Evolutionary conservation across 306 rosid species (phyloP).

Genomic region (Hippophae rhamnoides): DNA sequence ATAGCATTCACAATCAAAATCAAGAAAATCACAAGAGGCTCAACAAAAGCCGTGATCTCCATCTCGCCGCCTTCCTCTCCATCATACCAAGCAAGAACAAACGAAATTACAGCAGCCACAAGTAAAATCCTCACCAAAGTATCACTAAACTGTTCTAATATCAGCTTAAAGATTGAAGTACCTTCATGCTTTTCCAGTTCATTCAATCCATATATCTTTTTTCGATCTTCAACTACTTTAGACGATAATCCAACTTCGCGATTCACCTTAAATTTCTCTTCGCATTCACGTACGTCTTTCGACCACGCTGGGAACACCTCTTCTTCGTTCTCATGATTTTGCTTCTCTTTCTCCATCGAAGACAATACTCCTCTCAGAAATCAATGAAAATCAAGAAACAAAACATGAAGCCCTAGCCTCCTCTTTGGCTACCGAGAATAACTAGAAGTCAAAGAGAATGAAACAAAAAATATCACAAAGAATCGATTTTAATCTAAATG

Average conservation of each 20-base stretch:
- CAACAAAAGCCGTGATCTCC: slow-evolving; percentile 46
- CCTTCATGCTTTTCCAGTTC: slow-evolving; percentile 85
- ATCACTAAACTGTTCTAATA: slow-evolving; percentile 78
- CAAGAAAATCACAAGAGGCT: slow-evolving; percentile 44
- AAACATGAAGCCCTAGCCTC: no score
- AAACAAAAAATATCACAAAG: no score
- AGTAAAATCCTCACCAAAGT: slow-evolving; percentile 78
- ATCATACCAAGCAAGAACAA: slow-evolving; percentile 76
- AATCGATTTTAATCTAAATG: no score
- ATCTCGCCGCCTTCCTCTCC: slow-evolving; percentile 50
- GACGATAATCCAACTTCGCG: slow-evolving; percentile 36
- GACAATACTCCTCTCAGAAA: no score
- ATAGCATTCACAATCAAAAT: slow-evolving; percentile 48
- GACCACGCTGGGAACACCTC: slow-evolving; percentile 61
- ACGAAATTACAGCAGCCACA: slow-evolving; percentile 76
- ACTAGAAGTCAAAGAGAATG: no score
- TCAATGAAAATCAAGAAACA: no score
- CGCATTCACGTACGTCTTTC: slow-evolving; percentile 55
- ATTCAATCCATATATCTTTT: slow-evolving; percentile 51
- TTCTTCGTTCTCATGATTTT: slow-evolving; percentile 34
- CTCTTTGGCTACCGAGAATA: no score
- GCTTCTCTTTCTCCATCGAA: slow-evolving; percentile 37
- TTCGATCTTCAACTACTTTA: slow-evolving; percentile 44
- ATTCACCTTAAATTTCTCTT: slow-evolving; percentile 48
- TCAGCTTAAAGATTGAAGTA: slow-evolving; percentile 51